These are phyloP conservation scores for Pulveroboletus sp. DNA, from an alignment of 768 basidiomycete species.

Conservation along the genomic window DNA sequence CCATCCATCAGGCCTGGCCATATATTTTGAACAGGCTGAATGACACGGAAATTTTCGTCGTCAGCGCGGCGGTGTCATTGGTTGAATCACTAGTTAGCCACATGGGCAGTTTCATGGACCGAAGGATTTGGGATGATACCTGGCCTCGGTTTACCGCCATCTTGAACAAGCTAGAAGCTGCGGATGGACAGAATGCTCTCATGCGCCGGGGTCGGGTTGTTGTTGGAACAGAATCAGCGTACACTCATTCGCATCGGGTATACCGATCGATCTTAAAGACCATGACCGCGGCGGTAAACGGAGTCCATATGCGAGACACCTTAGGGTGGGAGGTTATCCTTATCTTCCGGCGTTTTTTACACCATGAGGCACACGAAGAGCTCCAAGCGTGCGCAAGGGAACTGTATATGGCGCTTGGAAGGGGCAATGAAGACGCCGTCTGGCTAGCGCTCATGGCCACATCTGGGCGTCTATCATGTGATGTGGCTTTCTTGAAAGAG, in stretches of 20 bases:
- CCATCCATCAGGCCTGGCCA: conserved; percentile 92
- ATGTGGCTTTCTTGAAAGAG: conserved; percentile 51
- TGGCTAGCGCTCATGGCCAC: conserved; percentile 76
- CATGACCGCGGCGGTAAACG: conserved; percentile 61
- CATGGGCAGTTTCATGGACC: conserved; percentile 83
- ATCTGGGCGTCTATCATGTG: conserved; percentile 37
- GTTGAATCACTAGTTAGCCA: conserved; percentile 69
- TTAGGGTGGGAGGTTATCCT: conserved; percentile 82
- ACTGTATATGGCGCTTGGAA: conserved; percentile 60
- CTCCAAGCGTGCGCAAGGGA: conserved; percentile 64
- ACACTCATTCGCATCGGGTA: conserved; percentile 78
- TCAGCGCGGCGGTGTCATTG: conserved; percentile 69
- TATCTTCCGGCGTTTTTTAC: conserved; percentile 74
- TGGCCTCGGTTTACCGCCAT: conserved; percentile 82
- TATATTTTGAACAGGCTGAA: conserved; percentile 81
- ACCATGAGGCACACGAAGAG: conserved; percentile 63
- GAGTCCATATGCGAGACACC: conserved; percentile 68
- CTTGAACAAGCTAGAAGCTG: conserved; percentile 56
- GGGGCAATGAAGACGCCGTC: conserved; percentile 73
- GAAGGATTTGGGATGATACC: conserved; percentile 85
- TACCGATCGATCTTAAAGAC: conserved; percentile 76
- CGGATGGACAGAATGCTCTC: conserved; percentile 67
- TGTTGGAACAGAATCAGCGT: conserved; percentile 66
- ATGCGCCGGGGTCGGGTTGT: conserved; percentile 48
- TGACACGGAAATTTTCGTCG: conserved; percentile 75